These are phyloP conservation scores for Aristolochia contorta DNA, from an alignment of 164 flowering plant species.

Conservation along the genomic window DNA sequence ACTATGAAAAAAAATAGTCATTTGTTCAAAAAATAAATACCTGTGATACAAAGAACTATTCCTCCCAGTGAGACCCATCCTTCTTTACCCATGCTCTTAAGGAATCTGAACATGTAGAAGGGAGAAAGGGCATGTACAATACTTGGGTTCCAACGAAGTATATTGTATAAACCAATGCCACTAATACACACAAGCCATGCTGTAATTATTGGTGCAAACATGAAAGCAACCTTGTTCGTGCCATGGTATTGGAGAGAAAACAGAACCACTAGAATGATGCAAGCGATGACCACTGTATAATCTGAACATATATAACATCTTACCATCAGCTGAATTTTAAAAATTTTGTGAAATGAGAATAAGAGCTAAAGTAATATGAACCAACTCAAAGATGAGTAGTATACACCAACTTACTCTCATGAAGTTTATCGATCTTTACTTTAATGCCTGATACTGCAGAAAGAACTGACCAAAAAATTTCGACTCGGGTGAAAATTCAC, in stretches of 20 bases:
- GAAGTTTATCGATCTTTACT: slow-evolving; percentile 33
- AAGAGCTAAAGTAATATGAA: background rate
- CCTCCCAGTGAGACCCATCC: slow-evolving; percentile 84
- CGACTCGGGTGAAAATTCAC: background rate
- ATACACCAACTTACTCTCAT: slow-evolving; percentile 38
- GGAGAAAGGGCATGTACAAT: slow-evolving; percentile 59
- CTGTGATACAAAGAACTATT: slow-evolving; percentile 64
- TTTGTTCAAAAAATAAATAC: slow-evolving; percentile 15
- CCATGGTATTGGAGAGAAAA: slow-evolving; percentile 70
- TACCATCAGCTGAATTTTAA: background rate
- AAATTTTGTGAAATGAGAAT: background rate
- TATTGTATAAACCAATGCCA: slow-evolving; percentile 63
- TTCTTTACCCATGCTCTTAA: slow-evolving; percentile 38
- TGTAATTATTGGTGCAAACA: slow-evolving; percentile 62
- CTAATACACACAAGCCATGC: slow-evolving; percentile 60
- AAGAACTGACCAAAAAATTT: slow-evolving; percentile 35
- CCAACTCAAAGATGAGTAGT: background rate
- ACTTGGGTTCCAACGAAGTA: slow-evolving; percentile 51
- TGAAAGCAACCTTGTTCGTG: slow-evolving; percentile 54
- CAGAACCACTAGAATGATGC: slow-evolving; percentile 45
- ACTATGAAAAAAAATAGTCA: background rate
- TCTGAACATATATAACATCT: slow-evolving; percentile 24
- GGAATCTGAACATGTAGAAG: slow-evolving; percentile 45
- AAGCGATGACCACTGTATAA: slow-evolving; percentile 41
- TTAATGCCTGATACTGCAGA: slow-evolving; percentile 61